A percentile compares a stretch with the other conserved stretches of the same genome.
Conservation (phyloP, 2,329 filamentous ascomycete genomes). For the Pestalotiopsis sp. region DNA sequence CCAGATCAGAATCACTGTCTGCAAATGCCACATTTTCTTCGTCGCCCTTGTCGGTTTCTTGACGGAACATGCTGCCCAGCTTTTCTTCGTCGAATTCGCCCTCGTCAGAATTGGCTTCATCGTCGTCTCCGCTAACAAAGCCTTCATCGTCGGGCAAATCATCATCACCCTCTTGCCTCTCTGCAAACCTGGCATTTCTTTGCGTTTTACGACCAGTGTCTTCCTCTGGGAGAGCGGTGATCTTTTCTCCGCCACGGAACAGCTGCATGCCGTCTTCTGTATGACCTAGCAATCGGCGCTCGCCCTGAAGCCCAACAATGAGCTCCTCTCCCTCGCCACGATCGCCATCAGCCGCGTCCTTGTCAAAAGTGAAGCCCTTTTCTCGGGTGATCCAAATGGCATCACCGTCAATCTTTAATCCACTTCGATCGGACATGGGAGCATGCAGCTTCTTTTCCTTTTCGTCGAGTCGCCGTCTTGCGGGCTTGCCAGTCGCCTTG, state of each 20-base stretch:
- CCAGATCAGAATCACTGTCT: constrained; percentile 95
- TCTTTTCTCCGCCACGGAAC: constrained; percentile 75
- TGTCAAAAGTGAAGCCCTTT: constrained; percentile 76
- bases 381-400: constrained; percentile 84
- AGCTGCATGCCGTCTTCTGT: constrained; percentile 82
- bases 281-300: constrained; percentile 80
- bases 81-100: constrained; percentile 64
- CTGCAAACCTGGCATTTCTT: constrained; percentile 59
- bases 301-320: constrained; percentile 85
- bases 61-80: constrained; percentile 63
- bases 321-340: constrained; percentile 94
- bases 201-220: constrained; percentile 64
- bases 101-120: constrained; percentile 52
- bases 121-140: constrained; percentile 56
- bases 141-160: constrained; percentile 56
- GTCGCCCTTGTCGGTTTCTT: constrained; percentile 50
- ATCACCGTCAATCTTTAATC: constrained; percentile 94
- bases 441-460: constrained; percentile 97
- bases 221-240: constrained; percentile 61
- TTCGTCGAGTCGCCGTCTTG: constrained; percentile 81
- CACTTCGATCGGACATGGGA: constrained; percentile 97
- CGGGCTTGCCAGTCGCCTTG: constrained; percentile 81
- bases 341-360: constrained; percentile 67
- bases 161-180: constrained; percentile 56
- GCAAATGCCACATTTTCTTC: constrained; percentile 85